Evolutionary conservation across 1,284 basidiomycete genomes (phyloP).

Genomic region (Ustilago sp.): DNA sequence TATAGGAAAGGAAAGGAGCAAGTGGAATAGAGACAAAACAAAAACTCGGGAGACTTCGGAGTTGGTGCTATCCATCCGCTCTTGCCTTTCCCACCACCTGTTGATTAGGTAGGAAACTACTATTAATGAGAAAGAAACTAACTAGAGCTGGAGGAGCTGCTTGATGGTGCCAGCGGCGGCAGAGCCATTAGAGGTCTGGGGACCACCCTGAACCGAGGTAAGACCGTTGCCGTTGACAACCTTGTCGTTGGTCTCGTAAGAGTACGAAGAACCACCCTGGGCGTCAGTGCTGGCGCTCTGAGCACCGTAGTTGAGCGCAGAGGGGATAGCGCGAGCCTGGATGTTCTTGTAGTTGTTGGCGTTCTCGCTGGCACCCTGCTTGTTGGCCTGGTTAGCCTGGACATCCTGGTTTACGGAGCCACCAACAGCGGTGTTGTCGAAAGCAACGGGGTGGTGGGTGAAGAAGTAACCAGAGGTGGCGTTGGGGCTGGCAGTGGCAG

Average conservation of each 20-base stretch:
- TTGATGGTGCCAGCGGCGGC: constrained; percentile 29
- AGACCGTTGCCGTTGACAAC: constrained; percentile 29
- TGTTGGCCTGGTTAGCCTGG: constrained; percentile 25
- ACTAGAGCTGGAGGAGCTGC: constrained; percentile 33
- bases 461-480: constrained; percentile 30
- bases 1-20: neutral
- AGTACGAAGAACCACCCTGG: constrained; percentile 18
- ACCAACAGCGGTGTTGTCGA: constrained; percentile 20
- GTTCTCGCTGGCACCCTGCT: constrained; percentile 26
- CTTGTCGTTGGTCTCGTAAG: constrained; percentile 38
- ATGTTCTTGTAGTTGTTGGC: constrained; percentile 7
- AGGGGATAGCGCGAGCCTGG: constrained; percentile 7
- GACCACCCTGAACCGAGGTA: constrained; percentile 25
- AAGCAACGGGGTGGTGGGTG: constrained; percentile 28
- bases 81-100: neutral
- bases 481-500: constrained; percentile 12
- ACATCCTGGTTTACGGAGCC: constrained; percentile 28
- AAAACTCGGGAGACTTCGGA: constrained; percentile 1
- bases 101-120: constrained; percentile 2
- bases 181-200: constrained; percentile 28
- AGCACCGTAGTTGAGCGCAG: constrained; percentile 13
- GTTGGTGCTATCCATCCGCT: neutral
- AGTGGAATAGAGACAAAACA: constrained; percentile 1
- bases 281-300: constrained; percentile 33
- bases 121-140: neutral